Evolutionary conservation across 768 basidiomycete genomes (phyloP).

Genomic region (Erythrobasidium yunnanense): DNA sequence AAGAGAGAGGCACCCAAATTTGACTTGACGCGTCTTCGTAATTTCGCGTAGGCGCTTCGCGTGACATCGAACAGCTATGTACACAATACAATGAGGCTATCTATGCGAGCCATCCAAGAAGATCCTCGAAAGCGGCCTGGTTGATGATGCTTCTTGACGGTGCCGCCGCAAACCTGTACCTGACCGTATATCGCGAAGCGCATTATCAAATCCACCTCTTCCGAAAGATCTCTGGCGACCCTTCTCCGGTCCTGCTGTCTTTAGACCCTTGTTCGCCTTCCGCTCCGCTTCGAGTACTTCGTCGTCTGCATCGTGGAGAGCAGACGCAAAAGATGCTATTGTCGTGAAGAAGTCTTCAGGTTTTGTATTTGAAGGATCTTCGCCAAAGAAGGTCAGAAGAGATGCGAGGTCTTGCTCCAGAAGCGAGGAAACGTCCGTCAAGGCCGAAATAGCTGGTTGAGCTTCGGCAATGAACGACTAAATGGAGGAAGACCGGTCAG

Average conservation of each 20-base stretch:
- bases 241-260: not conserved
- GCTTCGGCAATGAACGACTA: slow-evolving; percentile 51
- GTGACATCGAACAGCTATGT: not conserved
- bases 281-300: slow-evolving; percentile 30
- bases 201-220: slow-evolving; percentile 70
- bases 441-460: slow-evolving; percentile 51
- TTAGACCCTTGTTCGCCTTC: slow-evolving; percentile 3
- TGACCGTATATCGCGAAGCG: slow-evolving; percentile 65
- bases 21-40: no score
- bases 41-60: no score
- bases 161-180: slow-evolving; percentile 45
- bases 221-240: slow-evolving; percentile 50
- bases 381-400: slow-evolving; percentile 65
- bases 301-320: slow-evolving; percentile 42
- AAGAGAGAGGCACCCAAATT: no score
- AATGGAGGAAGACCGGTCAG: not conserved
- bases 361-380: slow-evolving; percentile 58
- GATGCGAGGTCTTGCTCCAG: slow-evolving; percentile 55
- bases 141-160: slow-evolving; percentile 44
- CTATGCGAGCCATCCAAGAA: slow-evolving; percentile 54
- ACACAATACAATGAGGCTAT: not conserved
- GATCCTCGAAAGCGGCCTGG: slow-evolving; percentile 64
- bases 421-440: slow-evolving; percentile 53
- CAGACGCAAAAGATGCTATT: slow-evolving; percentile 62
- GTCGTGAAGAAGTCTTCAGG: slow-evolving; percentile 73